Conservation (phyloP, 1,139 yeast genomes). For the Hemisphaericaspora subhashii region DNA sequence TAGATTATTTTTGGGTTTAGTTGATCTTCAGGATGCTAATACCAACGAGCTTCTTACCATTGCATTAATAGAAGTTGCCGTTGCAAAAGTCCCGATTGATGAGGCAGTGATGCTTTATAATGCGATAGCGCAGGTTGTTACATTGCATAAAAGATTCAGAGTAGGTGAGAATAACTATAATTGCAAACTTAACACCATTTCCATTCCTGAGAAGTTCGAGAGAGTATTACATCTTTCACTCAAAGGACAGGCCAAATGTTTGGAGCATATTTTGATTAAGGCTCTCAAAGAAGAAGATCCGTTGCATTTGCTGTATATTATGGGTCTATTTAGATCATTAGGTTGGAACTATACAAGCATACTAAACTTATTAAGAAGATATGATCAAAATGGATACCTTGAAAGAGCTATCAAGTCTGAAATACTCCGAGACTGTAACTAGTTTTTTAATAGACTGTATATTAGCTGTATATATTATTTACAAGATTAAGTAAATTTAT, state of each 20-base stretch:
- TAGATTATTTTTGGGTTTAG: neutral
- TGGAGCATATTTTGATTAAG: slow-evolving; percentile 20
- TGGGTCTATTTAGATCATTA: slow-evolving; percentile 30
- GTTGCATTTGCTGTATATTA: slow-evolving; percentile 30
- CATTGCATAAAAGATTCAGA: neutral
- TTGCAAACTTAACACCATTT: slow-evolving; percentile 13
- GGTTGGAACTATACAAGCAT: slow-evolving; percentile 32
- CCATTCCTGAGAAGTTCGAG: slow-evolving; percentile 15
- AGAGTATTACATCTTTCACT: slow-evolving; percentile 8
- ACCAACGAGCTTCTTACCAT: slow-evolving; percentile 1
- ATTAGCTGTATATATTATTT: slow-evolving; percentile 15
- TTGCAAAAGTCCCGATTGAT: too few species aligned
- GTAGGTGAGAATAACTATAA: neutral
- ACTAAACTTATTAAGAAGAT: slow-evolving; percentile 6
- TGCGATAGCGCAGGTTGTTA: slow-evolving; percentile 4
- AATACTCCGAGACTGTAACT: neutral
- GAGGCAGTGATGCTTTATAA: slow-evolving; percentile 12
- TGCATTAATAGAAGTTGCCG: neutral
- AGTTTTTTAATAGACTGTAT: neutral
- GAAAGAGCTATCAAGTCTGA: slow-evolving; percentile 9
- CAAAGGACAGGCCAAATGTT: slow-evolving; percentile 11
- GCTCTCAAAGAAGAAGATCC: slow-evolving; percentile 27
- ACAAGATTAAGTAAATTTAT: slow-evolving; percentile 10
- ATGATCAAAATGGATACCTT: slow-evolving; percentile 12
- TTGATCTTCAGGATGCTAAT: slow-evolving; percentile 2